phyloP scores from a whole-genome alignment of 2,329 filamentous ascomycete genomes.

The Paramyrothecium roridum region DNA sequence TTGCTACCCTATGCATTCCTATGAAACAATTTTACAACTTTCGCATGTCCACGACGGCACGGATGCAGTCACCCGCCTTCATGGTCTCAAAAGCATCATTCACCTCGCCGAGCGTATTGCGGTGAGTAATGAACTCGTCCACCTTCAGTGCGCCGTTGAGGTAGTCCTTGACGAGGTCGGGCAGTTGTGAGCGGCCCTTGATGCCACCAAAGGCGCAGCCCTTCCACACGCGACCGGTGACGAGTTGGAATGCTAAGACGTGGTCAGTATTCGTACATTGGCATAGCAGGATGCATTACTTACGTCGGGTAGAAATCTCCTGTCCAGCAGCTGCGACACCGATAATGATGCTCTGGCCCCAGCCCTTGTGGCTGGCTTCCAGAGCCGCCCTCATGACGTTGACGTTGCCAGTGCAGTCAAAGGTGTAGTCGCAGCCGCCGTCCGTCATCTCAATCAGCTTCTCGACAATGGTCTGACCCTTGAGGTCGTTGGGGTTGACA shows the following conservation, averaged over 20 bases:
- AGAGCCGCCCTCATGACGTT: slow-evolving; percentile 92
- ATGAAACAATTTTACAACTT: slow-evolving; percentile 21
- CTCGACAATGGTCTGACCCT: slow-evolving; percentile 80
- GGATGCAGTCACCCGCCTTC: slow-evolving; percentile 96
- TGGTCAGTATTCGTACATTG: not conserved
- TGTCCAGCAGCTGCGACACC: slow-evolving; percentile 95
- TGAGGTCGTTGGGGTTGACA: slow-evolving; percentile 83
- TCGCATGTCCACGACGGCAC: slow-evolving; percentile 77
- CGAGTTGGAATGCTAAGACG: slow-evolving; percentile 87
- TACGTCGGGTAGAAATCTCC: slow-evolving; percentile 91
- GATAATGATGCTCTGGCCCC: slow-evolving; percentile 97
- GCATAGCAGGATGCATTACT: slow-evolving; percentile 35
- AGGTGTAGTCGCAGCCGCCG: slow-evolving; percentile 97
- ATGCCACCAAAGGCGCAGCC: slow-evolving; percentile 97
- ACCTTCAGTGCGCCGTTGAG: slow-evolving; percentile 89
- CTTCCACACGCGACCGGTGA: slow-evolving; percentile 96
- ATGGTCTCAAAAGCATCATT: slow-evolving; percentile 90
- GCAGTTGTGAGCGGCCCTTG: slow-evolving; percentile 93
- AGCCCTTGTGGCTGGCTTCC: slow-evolving; percentile 98
- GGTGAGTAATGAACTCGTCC: slow-evolving; percentile 98
- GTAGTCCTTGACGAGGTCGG: slow-evolving; percentile 85
- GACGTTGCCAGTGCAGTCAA: slow-evolving; percentile 98
- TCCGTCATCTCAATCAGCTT: slow-evolving; percentile 97
- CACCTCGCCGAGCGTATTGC: slow-evolving; percentile 77
- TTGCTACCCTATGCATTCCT: slow-evolving; percentile 6